phyloP scores from a whole-genome alignment of 2,329 filamentous ascomycete species.

The Fusarium subglutinans region DNA sequence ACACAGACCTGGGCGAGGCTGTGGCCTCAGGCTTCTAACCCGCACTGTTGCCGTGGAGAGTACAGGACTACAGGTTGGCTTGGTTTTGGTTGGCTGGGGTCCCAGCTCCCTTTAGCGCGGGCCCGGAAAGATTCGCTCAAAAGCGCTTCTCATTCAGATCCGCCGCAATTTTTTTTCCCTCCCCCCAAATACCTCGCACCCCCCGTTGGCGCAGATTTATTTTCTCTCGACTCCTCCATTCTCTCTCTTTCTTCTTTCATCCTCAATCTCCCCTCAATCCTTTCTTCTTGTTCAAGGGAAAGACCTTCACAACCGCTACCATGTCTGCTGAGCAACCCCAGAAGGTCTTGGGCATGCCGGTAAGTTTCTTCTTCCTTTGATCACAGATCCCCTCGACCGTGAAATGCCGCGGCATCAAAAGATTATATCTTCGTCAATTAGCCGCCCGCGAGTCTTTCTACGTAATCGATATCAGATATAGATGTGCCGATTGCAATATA shows the following conservation, averaged over 20 bases:
- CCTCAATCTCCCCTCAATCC: slow-evolving; percentile 70
- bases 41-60: slow-evolving; percentile 47
- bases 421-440: slow-evolving; percentile 11
- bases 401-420: slow-evolving; percentile 46
- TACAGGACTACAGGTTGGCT: slow-evolving; percentile 35
- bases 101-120: slow-evolving; percentile 48
- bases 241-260: slow-evolving; percentile 55
- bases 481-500: neutral
- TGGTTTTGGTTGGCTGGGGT: slow-evolving; percentile 38
- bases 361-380: slow-evolving; percentile 54
- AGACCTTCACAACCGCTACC: slow-evolving; percentile 54
- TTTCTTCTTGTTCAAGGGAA: slow-evolving; percentile 60
- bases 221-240: slow-evolving; percentile 54
- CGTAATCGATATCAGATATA: slow-evolving; percentile 26
- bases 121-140: slow-evolving; percentile 65
- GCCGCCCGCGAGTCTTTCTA: neutral
- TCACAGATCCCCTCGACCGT: slow-evolving; percentile 18
- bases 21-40: slow-evolving; percentile 49
- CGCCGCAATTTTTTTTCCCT: slow-evolving; percentile 61
- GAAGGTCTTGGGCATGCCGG: slow-evolving; percentile 74
- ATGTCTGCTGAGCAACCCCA: slow-evolving; percentile 66
- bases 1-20: slow-evolving; percentile 28
- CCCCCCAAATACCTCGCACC: slow-evolving; percentile 54
- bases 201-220: slow-evolving; percentile 57
- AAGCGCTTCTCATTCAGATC: slow-evolving; percentile 57